Evolutionary conservation across 2,329 filamentous ascomycete genomes (phyloP), one percentile per base, ranked within the genome.

Genomic region (Talaromyces rugulosus): DNA sequence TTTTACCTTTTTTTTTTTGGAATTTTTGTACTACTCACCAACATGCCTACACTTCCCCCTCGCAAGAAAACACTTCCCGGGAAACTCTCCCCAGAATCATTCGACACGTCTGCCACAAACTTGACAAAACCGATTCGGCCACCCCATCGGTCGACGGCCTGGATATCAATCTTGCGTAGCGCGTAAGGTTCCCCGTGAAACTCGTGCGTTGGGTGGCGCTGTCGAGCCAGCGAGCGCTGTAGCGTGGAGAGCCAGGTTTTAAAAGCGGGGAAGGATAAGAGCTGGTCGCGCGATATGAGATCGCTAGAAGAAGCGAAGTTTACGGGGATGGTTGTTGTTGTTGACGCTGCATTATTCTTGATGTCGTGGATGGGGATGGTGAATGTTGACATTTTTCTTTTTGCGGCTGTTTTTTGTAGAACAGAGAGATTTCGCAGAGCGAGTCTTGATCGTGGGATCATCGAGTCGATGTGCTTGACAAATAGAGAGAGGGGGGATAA

Each of bases 21-120:
- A 9, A 11, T 11, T 4, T 7, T n/a, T 34, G 30, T 28, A n/a
- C 27, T 27, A 70, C 76, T 67, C 71, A 84, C 82, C 61, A 87
- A 71, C 72, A 87, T 83, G 8, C 77, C 84, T 1, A 87, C 83
- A 71, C 82, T 85, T 2, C 83, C 83, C 8, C 85, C 85, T 44
- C 85, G 74, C 60, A 87, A 70, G 64, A 87, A 86, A 2, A 86
- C 80, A 54, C 81, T 80, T 1, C 83, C 84, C 0, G 84, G 83
- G 2, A 87, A 73, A 62, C 74, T 79, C 64, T 84, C 80, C 5
- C 79, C 81, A 9, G 75, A 54, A 12, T 80, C 76, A 64, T 84
- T 86, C 2, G 79, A 80, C n/a, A 87, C 78, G 8, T 80, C 75
- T 0, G 82, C 79, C 62, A 81, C 80, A 31, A 86, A 66, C 66